phyloP scores from a whole-genome alignment of 352 stramenopile species.

The Pythium pyrilobum region DNA sequence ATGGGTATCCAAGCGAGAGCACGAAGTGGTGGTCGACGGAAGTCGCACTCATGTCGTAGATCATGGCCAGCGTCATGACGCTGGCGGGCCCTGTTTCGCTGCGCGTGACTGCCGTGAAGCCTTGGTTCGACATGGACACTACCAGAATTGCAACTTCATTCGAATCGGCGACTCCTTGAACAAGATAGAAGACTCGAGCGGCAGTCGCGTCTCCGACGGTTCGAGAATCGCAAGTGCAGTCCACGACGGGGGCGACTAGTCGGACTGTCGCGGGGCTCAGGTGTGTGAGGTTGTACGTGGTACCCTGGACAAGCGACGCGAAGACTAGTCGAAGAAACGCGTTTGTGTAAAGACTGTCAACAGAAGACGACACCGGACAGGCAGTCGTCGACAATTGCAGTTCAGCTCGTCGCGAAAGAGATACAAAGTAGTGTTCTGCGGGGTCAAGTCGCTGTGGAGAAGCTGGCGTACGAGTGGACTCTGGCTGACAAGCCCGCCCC shows the following conservation, averaged over 20 bases:
- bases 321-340: background rate
- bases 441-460: background rate
- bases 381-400: background rate
- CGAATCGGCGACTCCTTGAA: background rate
- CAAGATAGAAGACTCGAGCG: background rate
- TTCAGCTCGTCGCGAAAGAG: background rate
- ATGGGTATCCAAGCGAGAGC: constrained; percentile 15
- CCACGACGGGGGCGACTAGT: background rate
- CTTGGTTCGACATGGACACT: background rate
- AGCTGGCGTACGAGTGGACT: background rate
- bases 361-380: background rate
- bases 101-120: background rate
- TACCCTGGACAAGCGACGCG: background rate
- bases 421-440: background rate
- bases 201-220: background rate
- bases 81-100: constrained; percentile 1
- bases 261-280: background rate
- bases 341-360: background rate
- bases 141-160: background rate
- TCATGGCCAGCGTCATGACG: background rate
- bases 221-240: background rate
- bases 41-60: background rate
- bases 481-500: background rate
- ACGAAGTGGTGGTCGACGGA: constrained; percentile 5
- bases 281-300: constrained; percentile 1